Percentiles rank a stretch among this genome's conserved stretches.
These are phyloP conservation scores for Cupressus sempervirens DNA, from an alignment of 75 land plant genomes.

Conservation along the genomic window DNA sequence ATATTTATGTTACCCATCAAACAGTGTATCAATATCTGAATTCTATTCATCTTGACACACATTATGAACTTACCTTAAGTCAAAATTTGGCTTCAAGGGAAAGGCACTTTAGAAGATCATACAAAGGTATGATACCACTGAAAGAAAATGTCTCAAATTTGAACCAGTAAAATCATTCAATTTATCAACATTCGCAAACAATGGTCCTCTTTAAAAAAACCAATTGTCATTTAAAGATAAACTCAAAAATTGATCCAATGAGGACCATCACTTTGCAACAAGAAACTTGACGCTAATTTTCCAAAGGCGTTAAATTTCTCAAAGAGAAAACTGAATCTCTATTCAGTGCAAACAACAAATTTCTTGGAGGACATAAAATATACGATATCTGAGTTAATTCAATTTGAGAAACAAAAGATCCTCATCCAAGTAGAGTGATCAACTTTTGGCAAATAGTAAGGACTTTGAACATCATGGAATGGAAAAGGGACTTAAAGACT, in stretches of 20 bases:
- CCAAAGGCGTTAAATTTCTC: background rate
- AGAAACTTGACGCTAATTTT: background rate
- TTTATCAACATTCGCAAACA: background rate
- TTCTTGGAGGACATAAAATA: too few species aligned
- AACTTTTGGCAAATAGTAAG: background rate
- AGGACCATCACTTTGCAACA: background rate
- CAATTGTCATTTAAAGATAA: background rate
- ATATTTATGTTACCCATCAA: background rate
- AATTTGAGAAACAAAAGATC: background rate
- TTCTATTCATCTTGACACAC: background rate
- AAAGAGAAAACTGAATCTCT: background rate
- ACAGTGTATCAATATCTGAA: background rate
- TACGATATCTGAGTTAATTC: background rate
- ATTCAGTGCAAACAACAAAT: background rate
- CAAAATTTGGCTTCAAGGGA: background rate
- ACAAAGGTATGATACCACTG: too few species aligned
- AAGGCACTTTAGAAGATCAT: too few species aligned
- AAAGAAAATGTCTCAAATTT: too few species aligned
- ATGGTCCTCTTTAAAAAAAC: background rate
- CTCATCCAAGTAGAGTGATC: background rate
- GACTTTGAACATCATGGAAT: background rate
- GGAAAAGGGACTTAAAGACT: background rate
- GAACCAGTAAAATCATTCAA: background rate
- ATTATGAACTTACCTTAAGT: background rate
- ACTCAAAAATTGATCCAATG: too few species aligned